Base-by-base conservation (phyloP, 2,329 filamentous ascomycete species). In the Aureobasidium sp. region DNA sequence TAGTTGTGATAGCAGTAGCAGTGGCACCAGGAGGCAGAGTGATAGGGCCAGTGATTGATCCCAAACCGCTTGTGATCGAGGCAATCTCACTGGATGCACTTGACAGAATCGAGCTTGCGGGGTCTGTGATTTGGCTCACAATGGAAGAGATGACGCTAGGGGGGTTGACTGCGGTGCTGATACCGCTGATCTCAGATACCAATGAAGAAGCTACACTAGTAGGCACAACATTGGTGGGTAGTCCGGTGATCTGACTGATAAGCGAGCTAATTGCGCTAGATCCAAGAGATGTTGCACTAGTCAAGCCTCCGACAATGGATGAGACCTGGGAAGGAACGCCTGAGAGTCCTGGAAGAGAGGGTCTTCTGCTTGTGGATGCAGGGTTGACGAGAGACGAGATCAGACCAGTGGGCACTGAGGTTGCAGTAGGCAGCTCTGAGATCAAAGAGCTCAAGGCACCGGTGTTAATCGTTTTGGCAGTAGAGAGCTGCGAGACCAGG, bases 381-480 rank as follows among this genome's bases (percentile, higher is more conserved):
- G 55, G n/a, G 29, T 46, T 39, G 17, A 48, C 20, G 6, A 37
- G 20, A 15, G 42, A 47, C 8, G 55, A 59, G n/a, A 47, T 27
- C 27, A 59, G 9, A n/a, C 17, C 32, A 29, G 34, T 7, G 4
- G 57, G 58, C 8, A 61, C 5, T 5, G 23, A 15, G 7, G 58
- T 61, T 12, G 58, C 58, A 13, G 58, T 61, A 9, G 58, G 36
- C 12, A 52, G 27, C 17, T 51, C 17, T 2, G 47, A 52, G 27
- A 61, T 5, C 47, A 61, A 36, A 23, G 58, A 61, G 58, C 58
- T 61, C 46, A 61, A 34, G 0, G 58, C 58, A 36, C 47, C 47
- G 3, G 58, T 23, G 41, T 55, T 52, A 29, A 62, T 32, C 2
- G 50, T 3, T 9, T 15, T 50, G 12, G 57, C 57, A 17, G 57